phyloP scores from a whole-genome alignment of 768 basidiomycete species.

The Russula compacta region DNA sequence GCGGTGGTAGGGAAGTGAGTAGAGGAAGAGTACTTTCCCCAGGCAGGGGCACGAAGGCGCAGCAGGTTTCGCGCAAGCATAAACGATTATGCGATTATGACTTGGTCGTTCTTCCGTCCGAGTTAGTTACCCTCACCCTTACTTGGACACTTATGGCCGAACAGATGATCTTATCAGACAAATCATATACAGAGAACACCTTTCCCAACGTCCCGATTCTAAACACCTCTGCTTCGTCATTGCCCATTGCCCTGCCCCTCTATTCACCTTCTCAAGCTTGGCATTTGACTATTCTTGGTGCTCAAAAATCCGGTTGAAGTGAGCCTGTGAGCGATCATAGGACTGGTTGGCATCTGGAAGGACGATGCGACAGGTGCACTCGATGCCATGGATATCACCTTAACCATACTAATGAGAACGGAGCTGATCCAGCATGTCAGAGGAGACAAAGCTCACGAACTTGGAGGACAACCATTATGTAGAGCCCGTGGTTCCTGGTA shows the following conservation, averaged over 20 bases:
- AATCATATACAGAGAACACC: neutral
- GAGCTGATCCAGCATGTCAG: neutral
- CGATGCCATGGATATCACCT: neutral
- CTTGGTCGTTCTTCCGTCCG: neutral
- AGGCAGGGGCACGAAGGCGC: neutral
- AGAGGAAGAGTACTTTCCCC: neutral
- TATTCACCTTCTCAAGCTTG: no score
- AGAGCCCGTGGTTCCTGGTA: neutral
- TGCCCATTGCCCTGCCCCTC: no score
- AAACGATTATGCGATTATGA: neutral
- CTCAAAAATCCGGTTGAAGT: no score
- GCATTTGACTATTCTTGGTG: no score
- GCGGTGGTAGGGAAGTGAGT: neutral
- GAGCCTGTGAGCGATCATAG: neutral
- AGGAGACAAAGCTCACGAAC: neutral
- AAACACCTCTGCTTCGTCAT: no score
- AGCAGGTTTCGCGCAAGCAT: conserved; percentile 9
- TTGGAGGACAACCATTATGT: neutral
- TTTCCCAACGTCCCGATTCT: no score
- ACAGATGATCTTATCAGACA: neutral
- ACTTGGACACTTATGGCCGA: neutral
- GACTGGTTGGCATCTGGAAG: neutral
- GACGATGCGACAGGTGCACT: neutral
- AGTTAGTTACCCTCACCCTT: neutral
- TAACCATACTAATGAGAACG: no score